phyloP scores from a whole-genome alignment of 2,329 filamentous ascomycete genomes.

The Colletotrichum orchidophilum region DNA sequence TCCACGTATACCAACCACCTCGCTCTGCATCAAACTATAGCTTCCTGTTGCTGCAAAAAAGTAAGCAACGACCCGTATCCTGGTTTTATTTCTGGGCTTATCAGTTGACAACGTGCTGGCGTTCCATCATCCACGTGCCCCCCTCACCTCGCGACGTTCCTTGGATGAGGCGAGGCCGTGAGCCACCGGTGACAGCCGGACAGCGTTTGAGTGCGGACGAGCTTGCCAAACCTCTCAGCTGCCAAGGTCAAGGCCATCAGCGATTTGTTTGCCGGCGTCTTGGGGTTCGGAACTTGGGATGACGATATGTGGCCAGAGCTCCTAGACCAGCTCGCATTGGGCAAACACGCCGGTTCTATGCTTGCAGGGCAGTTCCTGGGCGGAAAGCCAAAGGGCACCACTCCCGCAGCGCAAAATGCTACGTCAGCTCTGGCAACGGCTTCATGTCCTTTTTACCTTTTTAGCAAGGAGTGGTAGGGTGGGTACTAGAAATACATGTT shows the following conservation, averaged over 20 bases:
- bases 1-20: neutral
- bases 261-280: neutral
- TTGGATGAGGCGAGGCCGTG: neutral
- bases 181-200: neutral
- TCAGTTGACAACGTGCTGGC: neutral
- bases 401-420: neutral
- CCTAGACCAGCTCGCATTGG: neutral
- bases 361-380: neutral
- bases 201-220: neutral
- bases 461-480: neutral
- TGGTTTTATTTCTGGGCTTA: neutral
- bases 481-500: neutral
- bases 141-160: too few species aligned
- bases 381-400: neutral
- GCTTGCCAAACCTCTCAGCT: neutral
- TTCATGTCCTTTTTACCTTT: neutral
- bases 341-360: neutral
- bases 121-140: neutral
- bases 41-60: neutral
- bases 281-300: neutral
- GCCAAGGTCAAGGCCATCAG: neutral
- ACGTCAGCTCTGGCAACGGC: neutral
- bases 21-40: neutral
- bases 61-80: neutral
- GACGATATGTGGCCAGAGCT: conserved; percentile 1